Conservation (phyloP, 768 basidiomycete species). For the Boletus rubescentipes region DNA sequence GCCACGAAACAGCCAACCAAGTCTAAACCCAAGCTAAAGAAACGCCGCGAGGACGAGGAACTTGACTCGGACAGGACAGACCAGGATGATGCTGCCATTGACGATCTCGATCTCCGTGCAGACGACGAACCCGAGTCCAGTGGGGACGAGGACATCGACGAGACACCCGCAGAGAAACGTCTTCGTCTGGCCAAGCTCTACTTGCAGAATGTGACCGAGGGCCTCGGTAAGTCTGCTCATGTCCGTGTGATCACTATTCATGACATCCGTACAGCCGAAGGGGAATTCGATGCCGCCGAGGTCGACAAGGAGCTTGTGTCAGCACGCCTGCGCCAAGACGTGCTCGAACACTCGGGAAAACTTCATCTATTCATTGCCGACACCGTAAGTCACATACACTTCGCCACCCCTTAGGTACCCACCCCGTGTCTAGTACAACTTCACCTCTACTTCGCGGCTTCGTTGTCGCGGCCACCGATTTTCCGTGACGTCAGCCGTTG, state of each 20-base stretch:
- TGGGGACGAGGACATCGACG: constrained; percentile 82
- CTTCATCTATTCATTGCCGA: constrained; percentile 80
- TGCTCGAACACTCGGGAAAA: constrained; percentile 85
- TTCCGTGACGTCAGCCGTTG: constrained; percentile 78
- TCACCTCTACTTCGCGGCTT: constrained; percentile 43
- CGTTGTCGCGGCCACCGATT: constrained; percentile 73
- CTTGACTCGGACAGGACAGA: constrained; percentile 61
- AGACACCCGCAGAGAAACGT: constrained; percentile 93
- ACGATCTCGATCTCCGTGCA: constrained; percentile 72
- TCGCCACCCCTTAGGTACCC: background rate
- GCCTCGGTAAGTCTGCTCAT: constrained; percentile 49
- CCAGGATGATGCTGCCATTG: constrained; percentile 52
- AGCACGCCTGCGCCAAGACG: constrained; percentile 87
- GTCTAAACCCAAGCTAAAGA: constrained; percentile 28
- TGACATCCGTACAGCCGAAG: constrained; percentile 51
- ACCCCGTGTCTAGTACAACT: constrained; percentile 49
- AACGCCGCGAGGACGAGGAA: constrained; percentile 53
- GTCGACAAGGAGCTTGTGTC: constrained; percentile 93
- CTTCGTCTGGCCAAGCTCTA: constrained; percentile 89
- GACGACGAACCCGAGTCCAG: constrained; percentile 58
- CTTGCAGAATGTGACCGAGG: constrained; percentile 79
- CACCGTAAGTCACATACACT: constrained; percentile 43
- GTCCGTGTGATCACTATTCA: background rate
- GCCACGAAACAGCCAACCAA: constrained; percentile 26
- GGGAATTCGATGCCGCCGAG: constrained; percentile 93